Base-by-base conservation (phyloP, 139 green algal genomes). In the Tetraselmis chui region DNA sequence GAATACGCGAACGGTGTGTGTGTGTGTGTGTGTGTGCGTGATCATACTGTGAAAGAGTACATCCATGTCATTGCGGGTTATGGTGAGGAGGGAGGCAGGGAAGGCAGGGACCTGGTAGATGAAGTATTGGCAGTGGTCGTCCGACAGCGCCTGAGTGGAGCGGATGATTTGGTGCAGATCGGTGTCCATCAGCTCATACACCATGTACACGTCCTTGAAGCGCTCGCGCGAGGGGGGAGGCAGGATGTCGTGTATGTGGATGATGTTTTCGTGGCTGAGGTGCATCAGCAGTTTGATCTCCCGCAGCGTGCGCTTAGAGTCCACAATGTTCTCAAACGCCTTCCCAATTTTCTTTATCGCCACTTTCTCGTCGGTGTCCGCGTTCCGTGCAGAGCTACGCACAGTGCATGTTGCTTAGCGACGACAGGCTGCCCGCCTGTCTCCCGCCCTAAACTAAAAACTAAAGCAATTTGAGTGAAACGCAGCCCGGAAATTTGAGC, bases 201-300 rank as follows among this genome's bases (percentile, higher is more conserved):
- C 81, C 30, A 93, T 77, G 80, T 92, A 92, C 59, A 93, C 88
- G 79, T 93, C 88, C 32, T 91, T 84, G 84, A 86, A 93, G 23
- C 1, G 28, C 59, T 59, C 28, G 18, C 74, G 74, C 23, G 5
- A 28, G 59, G 78, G 23, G n/a, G 91, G 91, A 1, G 78, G 80
- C 80, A 94, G 80, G 23, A 95, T 90, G 84, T 97, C 93, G 1
- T 84, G 86, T 67, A 98, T 81, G 0, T 29, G 85, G 29, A 98
- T 94, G 58, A 98, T 92, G 81, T 98, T 98, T 79, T 97, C 92
- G 80, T 98, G 95, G n/a, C 79, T 31, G 75, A 93, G 82, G 80
- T 91, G 86, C 28, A 85, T 74, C 30, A 93, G 85, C 59, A 93
- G 86, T 84, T 90, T 90, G 76, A 93, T 92, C 85, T 93, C 89